Evolutionary conservation across 2,329 filamentous ascomycete species (phyloP), one percentile per base, ranked within the genome.

Genomic region (Cordyceps tenuipes): DNA sequence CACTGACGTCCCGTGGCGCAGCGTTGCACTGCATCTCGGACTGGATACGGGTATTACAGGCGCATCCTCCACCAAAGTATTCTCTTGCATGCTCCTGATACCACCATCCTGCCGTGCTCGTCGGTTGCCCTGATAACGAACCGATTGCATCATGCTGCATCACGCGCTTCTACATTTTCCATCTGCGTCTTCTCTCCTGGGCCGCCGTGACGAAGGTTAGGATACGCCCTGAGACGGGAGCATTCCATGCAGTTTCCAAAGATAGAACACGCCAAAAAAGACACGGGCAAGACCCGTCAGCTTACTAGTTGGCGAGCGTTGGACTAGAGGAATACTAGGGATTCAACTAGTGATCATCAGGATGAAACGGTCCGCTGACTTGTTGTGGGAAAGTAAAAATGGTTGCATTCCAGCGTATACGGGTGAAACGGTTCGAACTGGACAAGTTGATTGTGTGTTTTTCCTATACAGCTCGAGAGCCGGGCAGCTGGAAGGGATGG

Each of bases 191-290:
- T 36, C 26, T 36, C 34, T 36, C 7, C 39, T 41, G 39, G 39
- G 13, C 17, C 13, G 39, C 13, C 17, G 39, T 6, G 5, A 41
- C n/a, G 39, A n/a, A 41, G n/a, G 29, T 23, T n/a, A n/a, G 13
- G n/a, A n/a, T 19, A 10, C 4, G 15, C 23, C 46, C n/a, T 13
- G 54, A 44, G 41, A 57, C 54, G n/a, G 54, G 39, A 34, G 17
- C 54, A 57, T 57, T 57, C 54, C 54, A 29, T 26, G 19, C 19
- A 43, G 54, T 44, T 57, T 57, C 54, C 21, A 48, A 48, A 49
- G 31, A 41, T 57, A 26, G 44, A 19, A 39, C 44, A 49, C 26
- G 12, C 13, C 44, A 44, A 34, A 46, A 46, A 19, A 17, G 21
- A 4, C 7, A 2, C 8, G 1, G 21, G 39, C 39, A 41, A 41